A percentile compares a stretch with the other conserved stretches of the same genome.
Conservation (phyloP, 805 yeast genomes). For the Barnettozyma salicaria region DNA sequence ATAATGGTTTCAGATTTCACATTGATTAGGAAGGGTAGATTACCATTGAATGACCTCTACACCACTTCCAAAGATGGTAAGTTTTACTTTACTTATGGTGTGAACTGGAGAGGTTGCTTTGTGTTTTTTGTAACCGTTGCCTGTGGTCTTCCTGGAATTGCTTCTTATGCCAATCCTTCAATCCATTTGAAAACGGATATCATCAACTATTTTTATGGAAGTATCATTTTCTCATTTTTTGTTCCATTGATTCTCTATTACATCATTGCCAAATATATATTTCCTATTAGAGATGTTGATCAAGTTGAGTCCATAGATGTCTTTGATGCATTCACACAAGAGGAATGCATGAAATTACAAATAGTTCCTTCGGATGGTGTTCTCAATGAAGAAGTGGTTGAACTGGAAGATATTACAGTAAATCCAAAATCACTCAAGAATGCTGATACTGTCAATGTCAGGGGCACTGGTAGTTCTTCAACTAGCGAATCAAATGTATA, state of each 20-base stretch:
- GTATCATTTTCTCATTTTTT: conserved; percentile 28
- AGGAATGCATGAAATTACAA: conserved; percentile 25
- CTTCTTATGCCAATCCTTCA: conserved; percentile 26
- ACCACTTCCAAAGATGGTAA: conserved; percentile 25
- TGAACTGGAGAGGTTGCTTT: conserved; percentile 27
- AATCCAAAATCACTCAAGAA: too few relatives aligned
- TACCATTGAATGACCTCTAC: conserved; percentile 32
- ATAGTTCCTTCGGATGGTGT: conserved; percentile 19
- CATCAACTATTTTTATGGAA: conserved; percentile 27
- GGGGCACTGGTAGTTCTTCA: conserved; percentile 7
- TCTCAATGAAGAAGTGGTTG: conserved; percentile 7
- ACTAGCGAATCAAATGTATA: neutral
- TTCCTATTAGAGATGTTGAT: conserved; percentile 21
- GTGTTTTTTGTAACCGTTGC: conserved; percentile 27
- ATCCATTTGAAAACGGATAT: conserved; percentile 22
- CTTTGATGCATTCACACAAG: conserved; percentile 26
- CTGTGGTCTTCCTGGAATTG: conserved; percentile 37
- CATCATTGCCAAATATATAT: conserved; percentile 22
- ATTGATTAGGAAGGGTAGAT: conserved; percentile 27
- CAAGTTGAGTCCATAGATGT: conserved; percentile 22
- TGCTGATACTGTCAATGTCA: neutral
- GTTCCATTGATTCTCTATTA: conserved; percentile 26
- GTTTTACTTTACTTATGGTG: conserved; percentile 29
- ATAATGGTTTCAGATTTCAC: conserved; percentile 33
- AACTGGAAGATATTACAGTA: conserved; percentile 5